Conservation (phyloP, 805 yeast species). For the Teunomyces atbi region DNA sequence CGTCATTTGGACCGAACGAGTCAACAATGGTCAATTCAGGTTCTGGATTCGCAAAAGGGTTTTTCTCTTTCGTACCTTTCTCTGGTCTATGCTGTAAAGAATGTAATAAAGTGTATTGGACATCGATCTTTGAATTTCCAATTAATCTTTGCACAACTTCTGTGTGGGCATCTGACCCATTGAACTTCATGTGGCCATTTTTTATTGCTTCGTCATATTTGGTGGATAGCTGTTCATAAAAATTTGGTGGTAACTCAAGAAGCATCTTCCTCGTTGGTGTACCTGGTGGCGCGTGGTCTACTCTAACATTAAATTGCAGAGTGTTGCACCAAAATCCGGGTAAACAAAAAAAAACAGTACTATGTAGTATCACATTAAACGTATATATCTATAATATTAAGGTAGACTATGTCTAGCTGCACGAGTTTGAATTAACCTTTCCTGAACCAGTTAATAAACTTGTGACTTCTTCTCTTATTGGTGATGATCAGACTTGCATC, state of each 20-base stretch:
- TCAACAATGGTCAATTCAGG: slow-evolving; percentile 64
- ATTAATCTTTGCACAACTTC: slow-evolving; percentile 24
- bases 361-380: neutral
- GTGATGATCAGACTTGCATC: slow-evolving; percentile 8
- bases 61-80: slow-evolving; percentile 38
- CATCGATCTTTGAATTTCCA: slow-evolving; percentile 14
- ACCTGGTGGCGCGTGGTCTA: no score
- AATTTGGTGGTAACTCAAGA: slow-evolving; percentile 35
- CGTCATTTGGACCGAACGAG: slow-evolving; percentile 51
- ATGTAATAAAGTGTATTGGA: slow-evolving; percentile 31
- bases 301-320: no score
- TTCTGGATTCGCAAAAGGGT: slow-evolving; percentile 84
- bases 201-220: slow-evolving; percentile 50
- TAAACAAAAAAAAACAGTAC: neutral
- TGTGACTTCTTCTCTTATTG: slow-evolving; percentile 17
- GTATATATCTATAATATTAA: neutral
- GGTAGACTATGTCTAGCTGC: neutral
- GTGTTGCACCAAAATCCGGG: neutral
- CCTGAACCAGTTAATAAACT: slow-evolving; percentile 25
- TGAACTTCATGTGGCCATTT: slow-evolving; percentile 47
- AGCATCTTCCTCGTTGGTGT: slow-evolving; percentile 12
- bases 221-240: slow-evolving; percentile 30
- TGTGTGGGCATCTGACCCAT: slow-evolving; percentile 44
- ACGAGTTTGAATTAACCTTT: slow-evolving; percentile 10
- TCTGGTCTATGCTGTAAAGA: slow-evolving; percentile 41